Evolutionary conservation across 2,329 filamentous ascomycete genomes (phyloP), one percentile per base, ranked within the genome.

Genomic region (Xylariaceae sp.): DNA sequence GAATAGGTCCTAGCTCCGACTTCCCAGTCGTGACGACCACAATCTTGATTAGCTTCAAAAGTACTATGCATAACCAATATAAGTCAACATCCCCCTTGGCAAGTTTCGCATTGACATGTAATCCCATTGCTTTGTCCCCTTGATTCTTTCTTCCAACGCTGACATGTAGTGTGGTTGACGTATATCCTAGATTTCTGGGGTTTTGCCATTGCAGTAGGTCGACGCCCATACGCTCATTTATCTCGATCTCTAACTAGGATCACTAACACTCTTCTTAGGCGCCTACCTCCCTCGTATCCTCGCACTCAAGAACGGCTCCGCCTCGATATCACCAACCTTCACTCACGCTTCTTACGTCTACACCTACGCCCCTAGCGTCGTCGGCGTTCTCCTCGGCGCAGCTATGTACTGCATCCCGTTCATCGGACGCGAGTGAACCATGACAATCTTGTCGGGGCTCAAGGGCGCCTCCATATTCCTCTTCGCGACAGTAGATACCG

Each of bases 401-500:
- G 26, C 49, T 14, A 41, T 54, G 45, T 50, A 57, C 34, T 54
- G 41, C 14, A 46, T 58, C 17, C 54, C 54, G n/a, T 51, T 34
- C 3, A 37, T 61, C 36, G 49, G 54, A 24, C 49, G 45, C 19
- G 54, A 58, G 36, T 54, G 54, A 48, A 54, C 49, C 11, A 56
- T 60, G 53, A 50, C 39, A 7, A 17, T 57, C 3, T 39, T 53
- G 12, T 49, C 58, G 6, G 48, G 47, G 6, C 39, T 53, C 6
- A 49, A 53, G 53, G 58, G 39, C 9, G 19, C 40, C 28, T 60
- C 58, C 8, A 60, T 57, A n/a, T 33, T 57, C 33, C 44, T 60
- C 7, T 60, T 57, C 16, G 48, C 53, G 11, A 40, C 19, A 6
- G 58, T 58, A 28, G 79, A 7, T 78, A 79, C n/a, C 71, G 87